These are phyloP conservation scores for Paecilomyces sp. DNA, from an alignment of 2,329 filamentous ascomycete genomes.

Conservation along the genomic window DNA sequence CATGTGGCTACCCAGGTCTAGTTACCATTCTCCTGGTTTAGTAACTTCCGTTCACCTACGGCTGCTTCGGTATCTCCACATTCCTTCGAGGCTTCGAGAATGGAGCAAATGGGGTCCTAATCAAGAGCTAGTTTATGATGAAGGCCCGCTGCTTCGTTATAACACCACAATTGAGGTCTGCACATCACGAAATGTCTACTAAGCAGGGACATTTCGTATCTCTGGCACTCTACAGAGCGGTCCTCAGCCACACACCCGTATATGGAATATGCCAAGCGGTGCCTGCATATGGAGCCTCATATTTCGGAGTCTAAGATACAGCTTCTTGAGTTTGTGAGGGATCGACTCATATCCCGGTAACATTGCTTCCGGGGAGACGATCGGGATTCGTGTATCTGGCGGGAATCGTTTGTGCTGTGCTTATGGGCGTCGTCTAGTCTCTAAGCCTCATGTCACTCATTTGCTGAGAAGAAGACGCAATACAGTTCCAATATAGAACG, in stretches of 20 bases:
- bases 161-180: not conserved
- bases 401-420: not conserved
- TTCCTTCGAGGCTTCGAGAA: not conserved
- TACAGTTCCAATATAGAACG: not conserved
- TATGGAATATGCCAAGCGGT: not conserved
- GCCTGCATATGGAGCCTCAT: not conserved
- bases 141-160: not conserved
- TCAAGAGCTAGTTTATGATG: not conserved
- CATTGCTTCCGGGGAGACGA: not conserved
- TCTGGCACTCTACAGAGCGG: not conserved
- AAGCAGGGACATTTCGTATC: not conserved
- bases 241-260: not conserved
- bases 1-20: not conserved
- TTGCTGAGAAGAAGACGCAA: not conserved
- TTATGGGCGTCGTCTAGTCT: not conserved
- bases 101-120: not conserved
- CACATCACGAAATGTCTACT: not conserved
- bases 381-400: not conserved
- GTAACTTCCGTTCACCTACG: not conserved
- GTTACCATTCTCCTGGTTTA: not conserved
- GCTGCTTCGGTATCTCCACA: not conserved
- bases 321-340: not conserved
- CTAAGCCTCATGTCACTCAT: not conserved
- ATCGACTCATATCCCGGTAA: not conserved
- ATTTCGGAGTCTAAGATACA: not conserved